These are phyloP conservation scores for Globisporangium echinulatum DNA, from an alignment of 352 stramenopile genomes.

Conservation along the genomic window DNA sequence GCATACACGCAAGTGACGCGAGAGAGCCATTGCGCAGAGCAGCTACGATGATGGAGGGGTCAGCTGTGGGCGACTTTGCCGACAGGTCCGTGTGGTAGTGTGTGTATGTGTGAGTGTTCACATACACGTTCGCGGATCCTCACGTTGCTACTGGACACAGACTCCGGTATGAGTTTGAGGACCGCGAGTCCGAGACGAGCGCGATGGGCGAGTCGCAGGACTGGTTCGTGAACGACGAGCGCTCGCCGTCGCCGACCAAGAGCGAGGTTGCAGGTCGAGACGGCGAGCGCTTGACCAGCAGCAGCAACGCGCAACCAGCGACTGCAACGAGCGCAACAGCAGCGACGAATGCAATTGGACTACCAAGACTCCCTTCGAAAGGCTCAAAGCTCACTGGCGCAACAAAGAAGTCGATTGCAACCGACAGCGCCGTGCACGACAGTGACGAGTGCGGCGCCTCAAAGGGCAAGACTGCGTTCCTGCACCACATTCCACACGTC, in stretches of 20 bases:
- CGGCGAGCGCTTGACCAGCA: neutral
- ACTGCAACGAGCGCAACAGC: neutral
- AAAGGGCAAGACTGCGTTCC: slow-evolving; percentile 44
- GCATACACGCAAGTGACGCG: neutral
- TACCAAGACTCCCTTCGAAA: slow-evolving; percentile 1
- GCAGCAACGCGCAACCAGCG: neutral
- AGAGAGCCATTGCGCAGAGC: neutral
- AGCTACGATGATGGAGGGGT: slow-evolving; percentile 39
- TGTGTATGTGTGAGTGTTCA: neutral
- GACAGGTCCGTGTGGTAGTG: slow-evolving; percentile 24
- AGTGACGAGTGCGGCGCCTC: slow-evolving; percentile 25
- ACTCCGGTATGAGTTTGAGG: slow-evolving; percentile 68
- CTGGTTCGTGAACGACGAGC: slow-evolving; percentile 79
- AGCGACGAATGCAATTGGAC: neutral
- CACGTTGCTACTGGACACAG: neutral
- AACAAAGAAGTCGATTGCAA: slow-evolving; percentile 14
- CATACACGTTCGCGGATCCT: too few species aligned
- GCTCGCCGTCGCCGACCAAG: slow-evolving; percentile 20
- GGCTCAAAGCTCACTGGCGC: slow-evolving; percentile 14
- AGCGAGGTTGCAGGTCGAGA: slow-evolving; percentile 13
- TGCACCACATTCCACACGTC: slow-evolving; percentile 48
- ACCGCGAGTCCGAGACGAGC: slow-evolving; percentile 39
- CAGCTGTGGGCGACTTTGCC: slow-evolving; percentile 52
- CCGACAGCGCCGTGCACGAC: slow-evolving; percentile 13
- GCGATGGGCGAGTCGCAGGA: slow-evolving; percentile 59